Evolutionary conservation across 164 flowering plant genomes (phyloP).

Genomic region (Stephania cephalantha): DNA sequence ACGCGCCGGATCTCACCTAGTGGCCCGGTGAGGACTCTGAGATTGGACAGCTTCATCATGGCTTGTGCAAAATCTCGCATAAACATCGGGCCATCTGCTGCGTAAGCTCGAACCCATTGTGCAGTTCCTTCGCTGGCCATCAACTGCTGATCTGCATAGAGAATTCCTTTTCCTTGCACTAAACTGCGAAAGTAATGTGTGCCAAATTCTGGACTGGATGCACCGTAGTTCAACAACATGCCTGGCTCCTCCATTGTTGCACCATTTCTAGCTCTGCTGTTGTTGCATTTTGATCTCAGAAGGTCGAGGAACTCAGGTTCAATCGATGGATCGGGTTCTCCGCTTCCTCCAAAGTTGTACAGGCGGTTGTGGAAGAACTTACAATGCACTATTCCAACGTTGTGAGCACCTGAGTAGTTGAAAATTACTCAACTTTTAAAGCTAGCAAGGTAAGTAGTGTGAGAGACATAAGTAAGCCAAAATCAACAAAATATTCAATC

Average conservation of each 20-base stretch:
- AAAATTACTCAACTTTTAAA: background rate
- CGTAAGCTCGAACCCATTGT: conserved; percentile 30
- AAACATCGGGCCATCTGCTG: conserved; percentile 38
- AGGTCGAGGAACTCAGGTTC: conserved; percentile 4
- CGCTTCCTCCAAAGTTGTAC: conserved; percentile 20
- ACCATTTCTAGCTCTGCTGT: conserved; percentile 5
- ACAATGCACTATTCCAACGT: conserved; percentile 23
- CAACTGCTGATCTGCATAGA: conserved; percentile 48
- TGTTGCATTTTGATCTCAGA: conserved; percentile 22
- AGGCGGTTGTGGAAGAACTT: conserved; percentile 17
- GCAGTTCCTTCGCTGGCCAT: conserved; percentile 40
- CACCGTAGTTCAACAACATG: conserved; percentile 12
- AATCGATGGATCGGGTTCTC: conserved; percentile 23
- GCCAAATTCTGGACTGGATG: conserved; percentile 24
- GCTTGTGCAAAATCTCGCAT: conserved; percentile 38
- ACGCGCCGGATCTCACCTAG: conserved; percentile 39
- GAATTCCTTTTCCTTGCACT: conserved; percentile 38
- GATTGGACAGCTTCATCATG: conserved; percentile 46
- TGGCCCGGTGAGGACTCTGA: conserved; percentile 30
- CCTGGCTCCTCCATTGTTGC: conserved; percentile 8
- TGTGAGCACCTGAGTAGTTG: conserved; percentile 24
- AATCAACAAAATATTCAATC: background rate
- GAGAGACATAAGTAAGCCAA: background rate
- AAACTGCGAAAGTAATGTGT: conserved; percentile 35
- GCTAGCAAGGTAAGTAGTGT: too few relatives aligned